Base-by-base conservation (phyloP, 495 filamentous ascomycete species). In the Podospora pseudopauciseta region DNA sequence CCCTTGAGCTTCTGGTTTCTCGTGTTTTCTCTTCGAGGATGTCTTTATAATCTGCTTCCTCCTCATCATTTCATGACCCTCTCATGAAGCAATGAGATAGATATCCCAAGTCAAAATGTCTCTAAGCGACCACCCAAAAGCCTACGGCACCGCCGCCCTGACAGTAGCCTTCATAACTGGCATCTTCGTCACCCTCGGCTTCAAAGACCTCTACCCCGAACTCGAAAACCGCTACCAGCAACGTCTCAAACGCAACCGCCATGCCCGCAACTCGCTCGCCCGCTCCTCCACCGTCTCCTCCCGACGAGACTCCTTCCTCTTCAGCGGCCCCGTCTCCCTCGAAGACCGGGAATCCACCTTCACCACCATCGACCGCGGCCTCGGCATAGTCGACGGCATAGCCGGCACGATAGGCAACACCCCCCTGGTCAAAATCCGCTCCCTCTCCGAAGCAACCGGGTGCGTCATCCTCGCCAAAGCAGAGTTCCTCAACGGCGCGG, bases 401-500 rank as follows among this genome's bases (percentile, higher is more conserved):
- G 92, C 97, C 78, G 93, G 91, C 53, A 91, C 89, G 73, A 97
- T 99, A 73, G 96, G 95, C 63, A 92, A 96, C 77, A 99, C 95
- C 7, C 96, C 93, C 2, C 82, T 99, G 1, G 85, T 99, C 71
- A 86, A 87, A 59, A 93, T 99, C 78, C 92, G 90, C 74, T 92
- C 89, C 59, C 84, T 99, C 39, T 96, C 91, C 3, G 90, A 93
- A 23, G 94, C 89, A n/a, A 97, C 95, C 1, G 93, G 93, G 23
- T 94, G 95, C 74, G 88, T 88, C 66, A 98, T 99, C 76, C 82
- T 98, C 11, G 96, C 87, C 65, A 99, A 99, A 78, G 93, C 94
- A 56, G 95, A 99, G 88, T 97, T 94, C 72, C 84, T 99, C 58
- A 97, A 97, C 81, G 93, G 93, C 57, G 93, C 92, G n/a, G 96